A percentile compares a stretch with the other conserved stretches of the same genome.
These are phyloP conservation scores for Brassica juncea DNA, from an alignment of 345 rosid genomes.

Conservation along the genomic window DNA sequence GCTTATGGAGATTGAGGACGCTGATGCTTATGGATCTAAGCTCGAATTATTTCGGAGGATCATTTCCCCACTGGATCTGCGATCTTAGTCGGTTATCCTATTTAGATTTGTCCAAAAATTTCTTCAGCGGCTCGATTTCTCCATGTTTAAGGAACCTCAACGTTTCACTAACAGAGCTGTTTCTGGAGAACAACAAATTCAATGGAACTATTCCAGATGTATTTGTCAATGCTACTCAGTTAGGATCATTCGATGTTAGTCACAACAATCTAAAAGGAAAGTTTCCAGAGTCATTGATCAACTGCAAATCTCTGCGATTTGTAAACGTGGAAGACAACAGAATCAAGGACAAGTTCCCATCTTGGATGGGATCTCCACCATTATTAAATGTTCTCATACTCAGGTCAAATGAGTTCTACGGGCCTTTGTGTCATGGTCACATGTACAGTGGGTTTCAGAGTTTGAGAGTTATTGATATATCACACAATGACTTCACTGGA, in stretches of 20 bases:
- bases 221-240: background rate
- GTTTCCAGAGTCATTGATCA: conserved; percentile 11
- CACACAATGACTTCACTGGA: conserved; percentile 39
- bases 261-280: conserved; percentile 35
- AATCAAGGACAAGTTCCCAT: conserved; percentile 21
- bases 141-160: conserved; percentile 12
- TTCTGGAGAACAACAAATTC: background rate
- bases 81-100: background rate
- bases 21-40: background rate
- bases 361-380: background rate
- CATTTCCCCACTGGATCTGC: conserved; percentile 46
- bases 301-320: conserved; percentile 35
- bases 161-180: background rate
- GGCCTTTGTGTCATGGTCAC: conserved; percentile 25
- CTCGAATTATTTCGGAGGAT: conserved; percentile 2
- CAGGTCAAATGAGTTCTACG: conserved; percentile 46
- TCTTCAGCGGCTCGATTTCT: conserved; percentile 42
- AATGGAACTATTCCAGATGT: conserved; percentile 21
- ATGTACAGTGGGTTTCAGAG: conserved; percentile 10
- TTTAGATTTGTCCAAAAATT: conserved; percentile 50
- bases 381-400: conserved; percentile 22
- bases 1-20: background rate
- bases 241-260: conserved; percentile 2
- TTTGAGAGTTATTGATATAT: conserved; percentile 48
- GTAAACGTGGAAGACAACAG: conserved; percentile 46